Evolutionary conservation across 176 grass and related monocot genomes (phyloP).

Genomic region (Tuctoria greenei): DNA sequence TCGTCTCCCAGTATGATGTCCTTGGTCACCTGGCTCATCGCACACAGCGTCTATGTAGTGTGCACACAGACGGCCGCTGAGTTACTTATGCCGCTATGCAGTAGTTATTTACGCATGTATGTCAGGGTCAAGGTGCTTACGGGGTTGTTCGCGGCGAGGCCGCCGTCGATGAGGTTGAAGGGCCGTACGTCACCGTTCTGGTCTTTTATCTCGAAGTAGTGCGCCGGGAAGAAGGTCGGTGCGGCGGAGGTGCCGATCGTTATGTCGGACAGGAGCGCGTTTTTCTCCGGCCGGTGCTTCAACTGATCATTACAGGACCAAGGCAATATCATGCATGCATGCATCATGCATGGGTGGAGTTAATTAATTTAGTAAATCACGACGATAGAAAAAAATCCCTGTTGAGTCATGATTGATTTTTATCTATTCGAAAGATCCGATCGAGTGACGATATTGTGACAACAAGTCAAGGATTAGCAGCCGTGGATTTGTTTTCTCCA

Average conservation of each 20-base stretch:
- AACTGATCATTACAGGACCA: slow-evolving; percentile 36
- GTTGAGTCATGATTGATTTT: no score
- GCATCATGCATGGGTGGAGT: not conserved
- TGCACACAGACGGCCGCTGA: not conserved
- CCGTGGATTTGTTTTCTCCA: not conserved
- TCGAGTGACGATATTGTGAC: not conserved
- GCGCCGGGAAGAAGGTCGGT: slow-evolving; percentile 66
- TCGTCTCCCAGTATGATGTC: slow-evolving; percentile 41
- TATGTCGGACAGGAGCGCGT: slow-evolving; percentile 63
- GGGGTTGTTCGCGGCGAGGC: slow-evolving; percentile 72
- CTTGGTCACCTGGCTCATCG: slow-evolving; percentile 48
- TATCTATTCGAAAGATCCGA: no score
- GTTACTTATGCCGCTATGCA: no score
- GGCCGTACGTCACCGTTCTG: not conserved
- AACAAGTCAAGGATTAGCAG: not conserved
- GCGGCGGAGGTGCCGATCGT: slow-evolving; percentile 70
- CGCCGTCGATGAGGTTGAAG: slow-evolving; percentile 73
- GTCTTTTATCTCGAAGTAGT: slow-evolving; percentile 56
- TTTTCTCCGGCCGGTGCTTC: slow-evolving; percentile 35
- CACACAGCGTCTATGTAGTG: slow-evolving; percentile 61
- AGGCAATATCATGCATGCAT: not conserved
- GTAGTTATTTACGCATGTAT: no score
- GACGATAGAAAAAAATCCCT: not conserved
- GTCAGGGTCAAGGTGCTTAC: slow-evolving; percentile 43
- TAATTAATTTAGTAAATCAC: slow-evolving; percentile 15